Evolutionary conservation across 106 monocot genomes (phyloP).

Genomic region (Hemerocallis citrina): DNA sequence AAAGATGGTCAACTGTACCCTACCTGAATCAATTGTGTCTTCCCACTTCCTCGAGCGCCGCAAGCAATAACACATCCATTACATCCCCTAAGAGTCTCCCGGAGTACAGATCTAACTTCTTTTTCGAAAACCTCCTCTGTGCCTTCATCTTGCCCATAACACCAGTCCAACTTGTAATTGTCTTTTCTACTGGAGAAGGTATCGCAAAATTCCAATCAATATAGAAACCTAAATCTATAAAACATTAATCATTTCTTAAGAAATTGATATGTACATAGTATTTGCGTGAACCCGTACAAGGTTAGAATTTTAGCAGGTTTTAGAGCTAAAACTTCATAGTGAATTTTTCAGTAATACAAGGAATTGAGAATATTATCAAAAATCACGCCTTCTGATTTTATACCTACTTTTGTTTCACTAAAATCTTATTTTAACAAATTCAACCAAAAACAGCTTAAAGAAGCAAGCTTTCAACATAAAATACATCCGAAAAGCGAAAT

Average conservation of each 20-base stretch:
- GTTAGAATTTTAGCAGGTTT: no score
- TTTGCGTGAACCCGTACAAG: no score
- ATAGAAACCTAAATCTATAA: not conserved
- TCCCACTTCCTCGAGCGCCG: slow-evolving; percentile 58
- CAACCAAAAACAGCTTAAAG: not conserved
- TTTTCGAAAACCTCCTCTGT: slow-evolving; percentile 15
- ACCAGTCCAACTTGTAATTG: slow-evolving; percentile 46
- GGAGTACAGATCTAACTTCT: slow-evolving; percentile 52
- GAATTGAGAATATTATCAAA: no score
- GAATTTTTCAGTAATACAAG: no score
- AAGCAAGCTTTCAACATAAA: not conserved
- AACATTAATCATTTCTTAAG: not conserved
- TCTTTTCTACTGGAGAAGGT: slow-evolving; percentile 11
- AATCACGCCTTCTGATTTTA: no score
- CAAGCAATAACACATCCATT: slow-evolving; percentile 56
- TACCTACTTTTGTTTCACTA: no score
- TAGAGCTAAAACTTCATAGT: no score
- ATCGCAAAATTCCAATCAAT: not conserved
- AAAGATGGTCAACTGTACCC: not conserved
- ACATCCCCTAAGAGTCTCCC: slow-evolving; percentile 21
- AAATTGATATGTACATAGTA: no score
- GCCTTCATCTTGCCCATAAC: slow-evolving; percentile 43
- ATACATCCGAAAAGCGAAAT: not conserved
- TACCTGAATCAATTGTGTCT: slow-evolving; percentile 52
- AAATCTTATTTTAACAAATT: no score